These are phyloP conservation scores for Chrysanthemum lavandulifolium DNA, from an alignment of 129 eudicot species.

Conservation along the genomic window DNA sequence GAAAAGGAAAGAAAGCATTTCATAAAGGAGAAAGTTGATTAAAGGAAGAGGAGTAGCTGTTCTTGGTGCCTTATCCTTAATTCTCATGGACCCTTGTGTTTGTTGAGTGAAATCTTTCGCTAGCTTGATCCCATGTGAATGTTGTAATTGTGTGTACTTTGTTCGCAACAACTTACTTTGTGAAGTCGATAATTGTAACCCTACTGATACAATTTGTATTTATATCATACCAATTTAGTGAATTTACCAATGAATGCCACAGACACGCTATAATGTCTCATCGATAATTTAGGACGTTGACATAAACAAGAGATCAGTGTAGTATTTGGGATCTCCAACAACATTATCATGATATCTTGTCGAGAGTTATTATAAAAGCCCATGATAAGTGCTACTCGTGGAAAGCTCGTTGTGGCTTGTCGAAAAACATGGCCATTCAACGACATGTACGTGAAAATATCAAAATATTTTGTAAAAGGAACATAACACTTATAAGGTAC, in stretches of 20 bases:
- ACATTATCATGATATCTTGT: constrained; percentile 2
- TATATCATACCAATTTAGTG: neutral
- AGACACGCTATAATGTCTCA: neutral
- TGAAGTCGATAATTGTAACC: too few species aligned
- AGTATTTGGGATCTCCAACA: neutral
- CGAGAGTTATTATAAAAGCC: neutral
- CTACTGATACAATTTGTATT: neutral
- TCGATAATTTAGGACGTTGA: constrained; percentile 3
- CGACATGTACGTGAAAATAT: too few species aligned
- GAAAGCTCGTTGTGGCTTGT: neutral
- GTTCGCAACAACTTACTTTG: neutral
- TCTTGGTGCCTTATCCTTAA: constrained; percentile 27
- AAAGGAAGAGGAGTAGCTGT: constrained; percentile 27
- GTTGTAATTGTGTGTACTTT: constrained; percentile 1
- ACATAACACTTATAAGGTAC: too few species aligned
- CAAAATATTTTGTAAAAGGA: too few species aligned
- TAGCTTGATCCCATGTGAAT: constrained; percentile 1
- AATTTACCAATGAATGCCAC: neutral
- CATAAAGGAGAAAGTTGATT: constrained; percentile 20
- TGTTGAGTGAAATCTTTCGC: constrained; percentile 6
- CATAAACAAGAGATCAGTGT: neutral
- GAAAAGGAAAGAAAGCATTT: constrained; percentile 11
- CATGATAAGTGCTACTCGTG: constrained; percentile 17
- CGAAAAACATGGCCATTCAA: neutral
- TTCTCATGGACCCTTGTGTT: constrained; percentile 36